Evolutionary conservation across 768 basidiomycete species (phyloP).

Genomic region (Crucibulum laeve): DNA sequence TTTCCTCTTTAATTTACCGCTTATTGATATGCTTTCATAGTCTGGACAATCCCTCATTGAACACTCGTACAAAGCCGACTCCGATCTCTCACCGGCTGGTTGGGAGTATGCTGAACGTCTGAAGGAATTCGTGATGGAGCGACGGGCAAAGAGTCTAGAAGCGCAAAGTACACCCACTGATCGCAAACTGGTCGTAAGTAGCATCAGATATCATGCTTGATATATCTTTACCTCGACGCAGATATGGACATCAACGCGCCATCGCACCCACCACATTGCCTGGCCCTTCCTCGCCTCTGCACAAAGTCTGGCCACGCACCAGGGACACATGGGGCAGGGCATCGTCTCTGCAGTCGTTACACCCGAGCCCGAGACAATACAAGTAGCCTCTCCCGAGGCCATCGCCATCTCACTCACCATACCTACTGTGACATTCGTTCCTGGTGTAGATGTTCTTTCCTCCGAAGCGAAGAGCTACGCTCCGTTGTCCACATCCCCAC

Average conservation of each 20-base stretch:
- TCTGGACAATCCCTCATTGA: conserved; percentile 98
- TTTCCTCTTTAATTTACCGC: conserved; percentile 3
- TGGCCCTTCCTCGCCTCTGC: conserved; percentile 78
- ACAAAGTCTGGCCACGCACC: background rate
- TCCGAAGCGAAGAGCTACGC: too few relatives aligned
- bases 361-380: too few relatives aligned
- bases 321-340: too few relatives aligned
- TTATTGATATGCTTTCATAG: conserved; percentile 31
- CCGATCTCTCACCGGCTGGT: conserved; percentile 90
- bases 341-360: too few relatives aligned
- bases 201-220: background rate
- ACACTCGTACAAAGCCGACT: conserved; percentile 98
- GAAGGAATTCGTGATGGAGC: conserved; percentile 85
- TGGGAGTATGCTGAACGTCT: conserved; percentile 93
- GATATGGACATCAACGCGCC: conserved; percentile 97
- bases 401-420: too few relatives aligned
- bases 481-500: too few relatives aligned
- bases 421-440: too few relatives aligned
- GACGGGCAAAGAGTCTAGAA: conserved; percentile 73
- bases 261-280: conserved; percentile 91
- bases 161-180: conserved; percentile 62
- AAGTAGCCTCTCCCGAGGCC: too few relatives aligned
- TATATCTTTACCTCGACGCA: conserved; percentile 19
- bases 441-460: too few relatives aligned
- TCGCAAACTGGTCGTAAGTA: conserved; percentile 62